These are phyloP conservation scores for Solanum arcanum DNA, from an alignment of 257 asterid genomes.

Conservation along the genomic window DNA sequence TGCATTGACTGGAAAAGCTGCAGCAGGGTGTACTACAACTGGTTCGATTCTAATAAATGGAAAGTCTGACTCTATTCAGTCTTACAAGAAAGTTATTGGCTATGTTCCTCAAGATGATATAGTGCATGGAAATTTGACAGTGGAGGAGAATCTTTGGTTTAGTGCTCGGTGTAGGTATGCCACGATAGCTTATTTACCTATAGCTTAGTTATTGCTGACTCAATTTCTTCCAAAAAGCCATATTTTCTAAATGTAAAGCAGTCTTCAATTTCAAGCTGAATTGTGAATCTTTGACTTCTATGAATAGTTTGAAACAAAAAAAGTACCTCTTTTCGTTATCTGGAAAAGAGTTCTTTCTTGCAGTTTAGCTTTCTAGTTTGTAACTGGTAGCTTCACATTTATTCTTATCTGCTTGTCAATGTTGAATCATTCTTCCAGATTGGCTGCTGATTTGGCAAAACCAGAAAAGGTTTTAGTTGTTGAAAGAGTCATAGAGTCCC, in stretches of 20 bases:
- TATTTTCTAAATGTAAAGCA: background rate
- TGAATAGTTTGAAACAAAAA: background rate
- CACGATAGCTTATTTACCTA: background rate
- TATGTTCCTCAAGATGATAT: conserved; percentile 97
- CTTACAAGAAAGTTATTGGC: conserved; percentile 80
- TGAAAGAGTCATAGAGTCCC: conserved; percentile 76
- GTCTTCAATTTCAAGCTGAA: background rate
- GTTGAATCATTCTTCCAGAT: conserved; percentile 36
- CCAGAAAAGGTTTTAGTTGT: conserved; percentile 81
- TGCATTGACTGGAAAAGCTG: conserved; percentile 84
- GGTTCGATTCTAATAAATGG: conserved; percentile 68
- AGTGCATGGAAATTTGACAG: conserved; percentile 91
- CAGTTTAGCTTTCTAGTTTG: background rate
- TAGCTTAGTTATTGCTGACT: background rate
- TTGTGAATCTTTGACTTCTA: background rate
- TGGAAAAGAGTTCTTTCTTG: background rate
- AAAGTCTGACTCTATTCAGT: conserved; percentile 48
- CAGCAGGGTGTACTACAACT: conserved; percentile 65
- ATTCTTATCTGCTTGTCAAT: conserved; percentile 13
- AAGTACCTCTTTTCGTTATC: background rate
- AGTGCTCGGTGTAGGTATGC: conserved; percentile 88
- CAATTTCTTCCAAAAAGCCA: background rate
- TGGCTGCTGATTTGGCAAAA: conserved; percentile 62
- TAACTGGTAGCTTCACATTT: background rate
- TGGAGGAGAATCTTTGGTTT: conserved; percentile 97